A percentile compares a stretch with the other conserved stretches of the same genome.
These are phyloP conservation scores for Posidonia oceanica DNA, from an alignment of 116 monocot genomes.

Conservation along the genomic window DNA sequence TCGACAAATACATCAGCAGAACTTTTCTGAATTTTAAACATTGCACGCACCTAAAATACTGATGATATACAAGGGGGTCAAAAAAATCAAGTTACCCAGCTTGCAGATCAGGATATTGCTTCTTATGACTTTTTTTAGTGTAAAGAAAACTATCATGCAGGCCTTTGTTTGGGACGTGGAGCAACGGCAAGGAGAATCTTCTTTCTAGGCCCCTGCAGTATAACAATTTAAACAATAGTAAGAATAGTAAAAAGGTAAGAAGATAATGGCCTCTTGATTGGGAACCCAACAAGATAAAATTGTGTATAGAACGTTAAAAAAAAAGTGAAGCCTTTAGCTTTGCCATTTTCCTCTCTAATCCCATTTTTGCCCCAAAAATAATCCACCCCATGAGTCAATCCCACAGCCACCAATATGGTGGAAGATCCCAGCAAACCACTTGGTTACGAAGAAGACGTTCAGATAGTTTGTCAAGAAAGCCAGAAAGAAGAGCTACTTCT, in stretches of 20 bases:
- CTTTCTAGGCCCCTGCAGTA: conserved; percentile 33
- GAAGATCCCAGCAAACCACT: no score
- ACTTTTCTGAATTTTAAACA: neutral
- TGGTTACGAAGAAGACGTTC: no score
- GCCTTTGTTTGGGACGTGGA: conserved; percentile 15
- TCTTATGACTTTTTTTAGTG: no score
- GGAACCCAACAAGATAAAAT: neutral
- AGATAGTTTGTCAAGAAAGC: no score
- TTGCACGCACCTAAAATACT: neutral
- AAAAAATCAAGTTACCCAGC: neutral
- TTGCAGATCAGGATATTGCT: neutral
- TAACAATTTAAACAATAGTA: neutral
- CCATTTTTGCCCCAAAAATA: no score
- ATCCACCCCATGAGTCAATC: no score
- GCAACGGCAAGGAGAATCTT: conserved; percentile 31
- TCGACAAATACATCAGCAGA: neutral
- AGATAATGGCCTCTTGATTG: neutral
- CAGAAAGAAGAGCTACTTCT: no score
- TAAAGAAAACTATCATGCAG: neutral
- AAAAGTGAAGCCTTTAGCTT: no score
- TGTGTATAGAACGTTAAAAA: no score
- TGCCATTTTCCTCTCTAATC: no score
- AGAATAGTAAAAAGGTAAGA: neutral
- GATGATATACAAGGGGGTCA: neutral
- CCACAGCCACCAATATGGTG: no score